Evolutionary conservation across 2,329 filamentous ascomycete species (phyloP).

Genomic region (Cercospora beticola): DNA sequence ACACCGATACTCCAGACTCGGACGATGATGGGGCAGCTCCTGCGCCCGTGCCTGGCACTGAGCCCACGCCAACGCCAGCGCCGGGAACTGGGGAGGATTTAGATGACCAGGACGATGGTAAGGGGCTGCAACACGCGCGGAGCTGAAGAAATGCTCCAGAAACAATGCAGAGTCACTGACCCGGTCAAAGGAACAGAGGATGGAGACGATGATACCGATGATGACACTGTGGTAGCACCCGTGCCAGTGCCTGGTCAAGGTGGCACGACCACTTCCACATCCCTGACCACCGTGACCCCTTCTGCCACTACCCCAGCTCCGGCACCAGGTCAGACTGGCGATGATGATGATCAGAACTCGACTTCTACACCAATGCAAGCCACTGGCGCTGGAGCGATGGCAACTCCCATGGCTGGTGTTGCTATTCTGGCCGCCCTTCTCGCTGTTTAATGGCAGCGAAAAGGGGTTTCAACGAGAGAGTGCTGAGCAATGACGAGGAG

Average conservation of each 20-base stretch:
- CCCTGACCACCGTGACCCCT: neutral
- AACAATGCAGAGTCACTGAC: neutral
- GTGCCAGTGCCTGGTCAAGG: neutral
- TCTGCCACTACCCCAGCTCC: neutral
- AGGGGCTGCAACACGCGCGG: neutral
- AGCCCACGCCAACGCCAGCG: neutral
- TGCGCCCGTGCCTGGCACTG: neutral
- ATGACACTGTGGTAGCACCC: neutral
- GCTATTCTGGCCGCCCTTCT: slow-evolving; percentile 3
- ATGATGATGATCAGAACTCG: neutral
- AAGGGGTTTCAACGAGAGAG: neutral
- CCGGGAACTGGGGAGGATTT: neutral
- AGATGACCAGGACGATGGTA: slow-evolving; percentile 5
- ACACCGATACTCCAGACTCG: neutral
- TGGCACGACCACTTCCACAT: neutral
- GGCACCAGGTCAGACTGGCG: neutral
- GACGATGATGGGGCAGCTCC: neutral
- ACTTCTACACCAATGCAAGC: neutral
- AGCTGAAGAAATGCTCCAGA: neutral
- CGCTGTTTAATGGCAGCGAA: neutral
- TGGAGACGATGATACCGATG: neutral
- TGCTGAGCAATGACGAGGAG: neutral
- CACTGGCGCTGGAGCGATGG: slow-evolving; percentile 4
- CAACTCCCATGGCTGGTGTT: slow-evolving; percentile 1
- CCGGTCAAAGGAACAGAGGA: neutral